Base-by-base conservation (phyloP, 257 asterid genomes). In the Nicotiana otophora region DNA sequence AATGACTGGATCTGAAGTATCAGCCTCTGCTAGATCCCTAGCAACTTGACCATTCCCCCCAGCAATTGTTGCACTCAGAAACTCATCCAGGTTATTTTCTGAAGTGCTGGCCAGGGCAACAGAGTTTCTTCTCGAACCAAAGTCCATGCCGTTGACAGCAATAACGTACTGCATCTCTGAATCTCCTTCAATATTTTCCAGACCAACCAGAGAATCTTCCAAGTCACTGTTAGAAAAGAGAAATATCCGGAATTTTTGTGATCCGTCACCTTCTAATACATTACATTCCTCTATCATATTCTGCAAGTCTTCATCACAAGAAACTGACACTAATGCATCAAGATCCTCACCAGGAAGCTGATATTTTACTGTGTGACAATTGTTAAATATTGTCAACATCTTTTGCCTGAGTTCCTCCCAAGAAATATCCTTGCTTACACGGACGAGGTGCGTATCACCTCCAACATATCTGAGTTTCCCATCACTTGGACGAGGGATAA, bases 341-440 rank as follows among this genome's bases (percentile, higher is more conserved):
- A 95, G 97, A 84, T 95, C 99, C 94, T 95, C 99, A 28, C 94
- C 98, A 36, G 99, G 99, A 89, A 95, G 99, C 91, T 94, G 99
- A 85, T 94, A 95, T 83, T 92, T 95, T 67, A 94, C 89, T 14
- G 87, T 85, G 86, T 88, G 92, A 82, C 95, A 90, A 84, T 88
- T 88, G 77, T 65, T 86, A 66, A 84, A 94, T 34, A 92, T 82
- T 6, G 87, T 30, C 81, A 83, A 62, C 20, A 97, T 84, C 89
- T 89, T 95, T 77, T 88, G 94, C 90, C 84, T 82, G 77, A 95
- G 89, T 80, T 92, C 97, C 82, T 86, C 92, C 96, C 93, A 95
- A 2, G 94, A 88, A 70, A 93, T 90, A 84, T 90, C 89, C 87
- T 87, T 94, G 85, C 87, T 88, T 74, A 95, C 86, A 65, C 94